Evolutionary conservation across 371 early-diverging fungal species (phyloP).

Genomic region (Actinomortierella ambigua): DNA sequence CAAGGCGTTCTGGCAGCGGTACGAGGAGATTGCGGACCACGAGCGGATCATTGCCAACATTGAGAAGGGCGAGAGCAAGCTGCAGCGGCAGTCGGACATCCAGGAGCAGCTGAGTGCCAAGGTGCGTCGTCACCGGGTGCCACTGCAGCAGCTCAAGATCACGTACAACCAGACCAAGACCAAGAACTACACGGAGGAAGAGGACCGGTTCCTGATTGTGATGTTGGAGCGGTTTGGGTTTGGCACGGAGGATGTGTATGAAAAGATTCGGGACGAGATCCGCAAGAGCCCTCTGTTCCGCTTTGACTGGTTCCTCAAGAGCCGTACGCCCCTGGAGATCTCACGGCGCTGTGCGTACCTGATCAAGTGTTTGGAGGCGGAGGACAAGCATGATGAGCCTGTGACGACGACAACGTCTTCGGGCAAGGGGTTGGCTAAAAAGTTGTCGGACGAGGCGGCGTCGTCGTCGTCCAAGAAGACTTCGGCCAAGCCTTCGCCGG

Average conservation of each 20-base stretch:
- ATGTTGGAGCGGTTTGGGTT: constrained; percentile 89
- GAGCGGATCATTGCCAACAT: constrained; percentile 89
- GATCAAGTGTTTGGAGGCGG: constrained; percentile 68
- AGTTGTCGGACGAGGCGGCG: no score
- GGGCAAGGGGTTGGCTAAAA: background rate
- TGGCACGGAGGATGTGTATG: constrained; percentile 91
- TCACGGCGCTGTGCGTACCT: constrained; percentile 82
- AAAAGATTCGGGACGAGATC: constrained; percentile 86
- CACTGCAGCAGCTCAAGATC: constrained; percentile 87
- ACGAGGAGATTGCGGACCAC: constrained; percentile 82
- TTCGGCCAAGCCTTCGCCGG: constrained; percentile 28
- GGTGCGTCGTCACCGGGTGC: constrained; percentile 72
- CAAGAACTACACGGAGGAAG: constrained; percentile 90
- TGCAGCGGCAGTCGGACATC: constrained; percentile 80
- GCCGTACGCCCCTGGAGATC: constrained; percentile 85
- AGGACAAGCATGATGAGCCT: constrained; percentile 49
- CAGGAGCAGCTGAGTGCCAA: constrained; percentile 79
- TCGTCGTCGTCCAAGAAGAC: background rate
- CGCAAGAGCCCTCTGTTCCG: constrained; percentile 85
- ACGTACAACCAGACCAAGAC: constrained; percentile 85
- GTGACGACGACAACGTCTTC: constrained; percentile 3
- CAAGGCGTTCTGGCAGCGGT: constrained; percentile 87
- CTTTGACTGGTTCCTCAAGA: constrained; percentile 98
- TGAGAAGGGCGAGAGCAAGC: constrained; percentile 85
- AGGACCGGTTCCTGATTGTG: constrained; percentile 95